These are phyloP conservation scores for Beauveria scarabaeidicola DNA, from an alignment of 2,329 filamentous ascomycete genomes.

Conservation along the genomic window DNA sequence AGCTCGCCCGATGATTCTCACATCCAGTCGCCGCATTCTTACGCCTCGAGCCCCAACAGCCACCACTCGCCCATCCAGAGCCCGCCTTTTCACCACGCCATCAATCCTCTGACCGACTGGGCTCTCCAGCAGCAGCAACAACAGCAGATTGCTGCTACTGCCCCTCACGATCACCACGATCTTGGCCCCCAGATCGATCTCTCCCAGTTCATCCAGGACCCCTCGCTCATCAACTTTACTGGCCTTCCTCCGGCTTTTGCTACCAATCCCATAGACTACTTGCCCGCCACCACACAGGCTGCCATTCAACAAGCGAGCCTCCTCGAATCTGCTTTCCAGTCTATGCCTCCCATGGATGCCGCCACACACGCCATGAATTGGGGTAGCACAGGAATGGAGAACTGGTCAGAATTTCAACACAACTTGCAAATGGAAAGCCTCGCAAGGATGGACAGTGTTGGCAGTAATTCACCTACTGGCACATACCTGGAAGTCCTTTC, in stretches of 20 bases:
- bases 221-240: conserved; percentile 47
- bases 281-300: conserved; percentile 53
- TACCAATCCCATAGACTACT: conserved; percentile 51
- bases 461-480: conserved; percentile 37
- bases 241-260: conserved; percentile 43
- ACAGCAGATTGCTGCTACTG: conserved; percentile 14
- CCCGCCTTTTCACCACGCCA: conserved; percentile 44
- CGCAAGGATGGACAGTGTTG: conserved; percentile 31
- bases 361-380: conserved; percentile 48
- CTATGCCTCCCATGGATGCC: conserved; percentile 49
- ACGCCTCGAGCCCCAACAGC: conserved; percentile 43
- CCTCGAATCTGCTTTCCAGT: conserved; percentile 55
- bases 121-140: conserved; percentile 48
- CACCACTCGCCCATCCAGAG: conserved; percentile 42
- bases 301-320: conserved; percentile 50
- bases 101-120: conserved; percentile 53
- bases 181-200: conserved; percentile 35
- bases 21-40: conserved; percentile 40
- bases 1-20: conserved; percentile 42
- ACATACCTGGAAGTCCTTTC: conserved; percentile 79
- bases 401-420: conserved; percentile 73
- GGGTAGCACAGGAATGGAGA: conserved; percentile 55
- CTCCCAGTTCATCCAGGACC: conserved; percentile 48
- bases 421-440: conserved; percentile 44
- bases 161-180: conserved; percentile 20